Evolutionary conservation across 345 rosid genomes (phyloP), one percentile per base, ranked within the genome.

Genomic region (Salix exigua): DNA sequence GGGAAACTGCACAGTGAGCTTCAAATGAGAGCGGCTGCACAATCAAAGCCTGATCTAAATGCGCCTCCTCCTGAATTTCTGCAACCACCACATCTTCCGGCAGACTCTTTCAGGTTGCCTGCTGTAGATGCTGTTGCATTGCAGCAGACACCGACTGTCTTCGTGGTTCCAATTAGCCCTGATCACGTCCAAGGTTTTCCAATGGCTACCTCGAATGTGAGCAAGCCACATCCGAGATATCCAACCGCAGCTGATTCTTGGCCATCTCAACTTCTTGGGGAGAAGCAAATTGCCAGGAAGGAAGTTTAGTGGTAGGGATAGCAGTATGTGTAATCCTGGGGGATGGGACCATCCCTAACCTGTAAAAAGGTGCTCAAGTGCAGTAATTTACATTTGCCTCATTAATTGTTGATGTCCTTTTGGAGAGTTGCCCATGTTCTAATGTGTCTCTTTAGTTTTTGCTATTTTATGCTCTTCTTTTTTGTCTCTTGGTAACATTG

Each of bases 171-270:
- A 6, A 6, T 90, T 31, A 86, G 42, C 72, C 82, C 94, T 0
- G 86, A 87, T 61, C 74, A 58, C 25, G 63, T 83, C 48, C 90
- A 86, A 40, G 73, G 87, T 38, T 86, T 82, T 80, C 74, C 84
- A 0, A 2, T 70, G 60, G 71, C 84, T 3, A 46, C 83, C 71
- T 74, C 87, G 35, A 66, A 84, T 42, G 88, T 96, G 73, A 88
- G 96, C 78, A 96, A 93, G 78, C 99, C 99, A 0, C 93, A 91
- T 74, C 91, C 99, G 14, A 87, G 98, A 80, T 96, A 93, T 76
- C 95, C 94, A 10, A 90, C 88, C 0, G 80, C 89, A 0, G 81
- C 88, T 37, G 98, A 96, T 83, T 88, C 91, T 2, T 96, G 99
- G 99, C 89, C 97, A 18, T 89, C 90, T 46, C 89, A 87, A 68